Percentiles rank a stretch among this genome's conserved stretches.
Conservation (phyloP, 108 stramenopile species). For the Fragilariopsis cylindrus region DNA sequence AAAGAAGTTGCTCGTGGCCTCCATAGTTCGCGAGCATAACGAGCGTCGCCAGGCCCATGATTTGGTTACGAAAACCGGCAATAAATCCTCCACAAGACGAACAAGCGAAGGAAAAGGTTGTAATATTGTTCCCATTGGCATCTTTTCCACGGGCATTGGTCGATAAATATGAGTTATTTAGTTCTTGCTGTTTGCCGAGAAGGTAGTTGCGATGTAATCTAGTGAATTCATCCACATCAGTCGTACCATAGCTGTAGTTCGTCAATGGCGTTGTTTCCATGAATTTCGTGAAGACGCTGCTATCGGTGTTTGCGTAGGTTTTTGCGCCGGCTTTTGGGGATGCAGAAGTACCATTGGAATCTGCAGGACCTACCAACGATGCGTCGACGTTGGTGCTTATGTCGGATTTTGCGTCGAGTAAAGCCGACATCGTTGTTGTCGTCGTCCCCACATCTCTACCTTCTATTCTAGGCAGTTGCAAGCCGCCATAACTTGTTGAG, state of each 20-base stretch:
- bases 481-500: no score
- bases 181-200: no score
- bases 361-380: no score
- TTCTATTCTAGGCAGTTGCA: no score
- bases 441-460: no score
- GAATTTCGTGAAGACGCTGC: no score
- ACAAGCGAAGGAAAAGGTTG: not conserved
- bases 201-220: not conserved
- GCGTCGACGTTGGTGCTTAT: no score
- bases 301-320: no score
- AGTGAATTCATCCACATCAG: constrained; percentile 4
- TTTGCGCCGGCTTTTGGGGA: no score
- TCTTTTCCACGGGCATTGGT: not conserved
- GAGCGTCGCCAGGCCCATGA: constrained; percentile 20
- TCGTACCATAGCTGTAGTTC: not conserved
- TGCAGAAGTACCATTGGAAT: no score
- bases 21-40: constrained; percentile 8
- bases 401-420: no score
- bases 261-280: not conserved
- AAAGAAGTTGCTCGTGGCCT: constrained; percentile 24
- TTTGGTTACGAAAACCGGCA: constrained; percentile 35
- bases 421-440: no score
- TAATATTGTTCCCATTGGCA: not conserved
- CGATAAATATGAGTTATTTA: not conserved
- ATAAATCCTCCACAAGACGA: not conserved